Evolutionary conservation across 176 grass and related monocot genomes (phyloP).

Genomic region (Musa beccarii): DNA sequence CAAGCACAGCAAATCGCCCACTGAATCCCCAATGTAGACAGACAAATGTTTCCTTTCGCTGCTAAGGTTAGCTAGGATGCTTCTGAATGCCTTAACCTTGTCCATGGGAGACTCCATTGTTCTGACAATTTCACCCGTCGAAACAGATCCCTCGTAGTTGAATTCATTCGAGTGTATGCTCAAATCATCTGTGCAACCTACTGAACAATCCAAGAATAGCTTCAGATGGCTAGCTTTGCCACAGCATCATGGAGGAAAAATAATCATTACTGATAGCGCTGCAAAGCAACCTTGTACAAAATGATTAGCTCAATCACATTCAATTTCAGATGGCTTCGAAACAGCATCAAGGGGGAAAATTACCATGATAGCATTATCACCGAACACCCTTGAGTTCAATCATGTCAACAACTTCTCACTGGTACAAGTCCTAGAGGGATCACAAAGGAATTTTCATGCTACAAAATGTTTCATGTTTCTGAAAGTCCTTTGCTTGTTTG

Average conservation of each 20-base stretch:
- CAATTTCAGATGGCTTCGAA: too few relatives aligned
- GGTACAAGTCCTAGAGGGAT: too few relatives aligned
- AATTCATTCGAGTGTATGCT: constrained; percentile 92
- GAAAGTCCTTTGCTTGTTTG: too few relatives aligned
- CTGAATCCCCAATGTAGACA: constrained; percentile 76
- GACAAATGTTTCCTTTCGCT: constrained; percentile 21
- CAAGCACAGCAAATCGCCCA: constrained; percentile 82
- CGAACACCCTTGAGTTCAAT: too few relatives aligned
- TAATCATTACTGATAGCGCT: not conserved
- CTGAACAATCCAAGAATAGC: constrained; percentile 33
- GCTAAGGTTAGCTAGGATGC: constrained; percentile 28
- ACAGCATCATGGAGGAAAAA: not conserved
- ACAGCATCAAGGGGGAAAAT: too few relatives aligned
- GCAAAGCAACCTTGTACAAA: too few relatives aligned
- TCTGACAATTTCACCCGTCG: constrained; percentile 70
- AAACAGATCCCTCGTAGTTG: constrained; percentile 68
- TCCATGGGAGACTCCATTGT: constrained; percentile 76
- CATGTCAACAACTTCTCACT: too few relatives aligned
- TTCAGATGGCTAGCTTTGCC: not conserved
- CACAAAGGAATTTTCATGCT: too few relatives aligned
- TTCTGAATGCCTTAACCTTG: constrained; percentile 69
- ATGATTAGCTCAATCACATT: too few relatives aligned
- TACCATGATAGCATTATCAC: too few relatives aligned
- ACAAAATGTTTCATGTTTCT: too few relatives aligned
- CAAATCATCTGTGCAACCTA: constrained; percentile 68